Percentiles rank a stretch among this genome's conserved stretches.
phyloP scores from a whole-genome alignment of 176 grass and related monocot species.

The Olyra latifolia region DNA sequence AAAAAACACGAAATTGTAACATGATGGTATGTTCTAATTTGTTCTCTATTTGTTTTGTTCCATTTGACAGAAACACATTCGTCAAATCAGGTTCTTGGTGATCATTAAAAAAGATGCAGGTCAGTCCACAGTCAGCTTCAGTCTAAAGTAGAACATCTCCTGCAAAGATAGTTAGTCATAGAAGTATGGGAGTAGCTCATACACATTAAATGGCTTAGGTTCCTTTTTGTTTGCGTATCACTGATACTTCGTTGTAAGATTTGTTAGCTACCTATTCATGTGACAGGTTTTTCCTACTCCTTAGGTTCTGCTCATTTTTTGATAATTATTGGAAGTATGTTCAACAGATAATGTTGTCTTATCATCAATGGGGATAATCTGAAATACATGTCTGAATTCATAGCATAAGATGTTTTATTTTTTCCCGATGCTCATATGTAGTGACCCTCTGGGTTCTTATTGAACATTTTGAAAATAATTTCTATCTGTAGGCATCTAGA shows the following conservation, averaged over 20 bases:
- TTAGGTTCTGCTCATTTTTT: no score
- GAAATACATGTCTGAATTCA: not conserved
- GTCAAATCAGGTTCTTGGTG: not conserved
- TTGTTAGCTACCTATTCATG: not conserved
- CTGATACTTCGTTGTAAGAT: not conserved
- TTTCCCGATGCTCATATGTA: not conserved
- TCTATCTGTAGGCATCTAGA: slow-evolving; percentile 66
- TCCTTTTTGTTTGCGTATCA: not conserved
- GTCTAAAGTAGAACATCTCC: not conserved
- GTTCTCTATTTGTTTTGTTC: not conserved
- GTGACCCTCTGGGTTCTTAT: not conserved
- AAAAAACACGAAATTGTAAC: no score
- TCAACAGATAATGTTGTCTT: not conserved
- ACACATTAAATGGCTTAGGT: not conserved
- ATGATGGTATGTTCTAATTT: not conserved
- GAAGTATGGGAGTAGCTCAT: not conserved
- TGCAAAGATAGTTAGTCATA: not conserved
- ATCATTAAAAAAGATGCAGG: slow-evolving; percentile 40
- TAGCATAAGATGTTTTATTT: not conserved
- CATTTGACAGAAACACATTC: not conserved
- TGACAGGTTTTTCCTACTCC: not conserved
- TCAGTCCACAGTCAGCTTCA: slow-evolving; percentile 1
- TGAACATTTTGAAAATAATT: slow-evolving; percentile 18
- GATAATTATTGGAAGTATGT: not conserved
- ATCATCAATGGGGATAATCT: not conserved